Percentiles rank a stretch among this genome's conserved stretches.
Conservation (phyloP, 345 rosid genomes). For the Brassica rapa region DNA sequence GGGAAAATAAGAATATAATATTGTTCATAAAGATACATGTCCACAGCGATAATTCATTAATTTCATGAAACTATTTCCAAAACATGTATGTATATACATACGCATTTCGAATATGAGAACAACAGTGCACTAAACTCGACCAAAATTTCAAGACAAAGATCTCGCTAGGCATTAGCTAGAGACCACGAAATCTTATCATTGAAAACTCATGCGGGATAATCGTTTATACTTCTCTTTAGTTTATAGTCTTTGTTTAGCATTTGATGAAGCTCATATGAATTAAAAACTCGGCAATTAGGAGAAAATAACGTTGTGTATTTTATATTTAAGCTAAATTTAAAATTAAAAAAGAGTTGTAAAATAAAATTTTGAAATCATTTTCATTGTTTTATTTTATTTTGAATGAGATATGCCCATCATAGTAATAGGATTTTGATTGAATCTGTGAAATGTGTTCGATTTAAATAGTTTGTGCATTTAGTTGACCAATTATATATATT, state of each 20-base stretch:
- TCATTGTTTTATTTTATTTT: neutral
- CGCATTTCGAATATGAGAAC: neutral
- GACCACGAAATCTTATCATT: conserved; percentile 30
- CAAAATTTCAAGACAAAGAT: conserved; percentile 22
- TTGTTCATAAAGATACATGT: too few species aligned
- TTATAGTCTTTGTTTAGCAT: conserved; percentile 15
- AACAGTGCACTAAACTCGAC: conserved; percentile 1
- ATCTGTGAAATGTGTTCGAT: too few species aligned
- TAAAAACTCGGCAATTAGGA: neutral
- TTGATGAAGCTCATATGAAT: conserved; percentile 12
- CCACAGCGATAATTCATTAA: too few species aligned
- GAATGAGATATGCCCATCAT: neutral
- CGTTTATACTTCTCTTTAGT: neutral
- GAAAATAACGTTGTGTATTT: neutral
- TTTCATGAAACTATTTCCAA: neutral
- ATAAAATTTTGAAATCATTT: too few species aligned
- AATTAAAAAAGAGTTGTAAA: neutral
- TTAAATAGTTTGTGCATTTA: too few species aligned
- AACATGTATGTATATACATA: neutral
- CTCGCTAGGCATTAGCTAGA: conserved; percentile 17
- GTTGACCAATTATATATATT: too few species aligned
- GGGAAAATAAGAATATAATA: too few species aligned
- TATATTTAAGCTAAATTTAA: neutral
- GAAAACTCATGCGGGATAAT: conserved; percentile 10
- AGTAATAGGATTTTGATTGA: neutral